Evolutionary conservation across 164 flowering plant species (phyloP).

Genomic region (Vitis rotundifolia): DNA sequence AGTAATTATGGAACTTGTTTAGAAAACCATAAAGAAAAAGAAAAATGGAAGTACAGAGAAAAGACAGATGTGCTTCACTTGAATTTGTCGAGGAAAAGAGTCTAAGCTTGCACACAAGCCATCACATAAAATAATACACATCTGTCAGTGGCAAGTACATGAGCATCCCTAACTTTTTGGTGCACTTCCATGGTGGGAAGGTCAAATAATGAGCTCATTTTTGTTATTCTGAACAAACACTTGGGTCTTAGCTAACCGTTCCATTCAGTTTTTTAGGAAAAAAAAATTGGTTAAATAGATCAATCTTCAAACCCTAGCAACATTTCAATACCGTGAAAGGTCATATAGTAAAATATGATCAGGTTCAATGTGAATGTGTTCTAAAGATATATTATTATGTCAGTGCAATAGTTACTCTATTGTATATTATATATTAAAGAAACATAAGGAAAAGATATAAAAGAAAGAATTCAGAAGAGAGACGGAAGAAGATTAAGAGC

Average conservation of each 20-base stretch:
- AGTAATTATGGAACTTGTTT: too few relatives aligned
- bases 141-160: conserved; percentile 19
- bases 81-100: conserved; percentile 16
- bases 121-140: conserved; percentile 14
- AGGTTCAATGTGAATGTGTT: neutral
- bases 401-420: too few relatives aligned
- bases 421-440: too few relatives aligned
- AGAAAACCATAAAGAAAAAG: too few relatives aligned
- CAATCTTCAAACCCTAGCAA: neutral
- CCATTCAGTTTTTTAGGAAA: neutral
- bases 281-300: too few relatives aligned
- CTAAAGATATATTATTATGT: neutral
- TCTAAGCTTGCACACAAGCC: conserved; percentile 3
- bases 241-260: neutral
- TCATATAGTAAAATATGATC: neutral
- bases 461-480: too few relatives aligned
- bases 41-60: neutral
- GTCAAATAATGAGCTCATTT: neutral
- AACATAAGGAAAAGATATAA: too few relatives aligned
- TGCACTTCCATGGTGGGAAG: conserved; percentile 4
- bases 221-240: conserved; percentile 1
- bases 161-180: conserved; percentile 12
- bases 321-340: conserved; percentile 19
- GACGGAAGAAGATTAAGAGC: too few relatives aligned
- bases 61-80: conserved; percentile 25